Conservation (phyloP, 2,329 filamentous ascomycete genomes). For the Trichoderma guizhouense region DNA sequence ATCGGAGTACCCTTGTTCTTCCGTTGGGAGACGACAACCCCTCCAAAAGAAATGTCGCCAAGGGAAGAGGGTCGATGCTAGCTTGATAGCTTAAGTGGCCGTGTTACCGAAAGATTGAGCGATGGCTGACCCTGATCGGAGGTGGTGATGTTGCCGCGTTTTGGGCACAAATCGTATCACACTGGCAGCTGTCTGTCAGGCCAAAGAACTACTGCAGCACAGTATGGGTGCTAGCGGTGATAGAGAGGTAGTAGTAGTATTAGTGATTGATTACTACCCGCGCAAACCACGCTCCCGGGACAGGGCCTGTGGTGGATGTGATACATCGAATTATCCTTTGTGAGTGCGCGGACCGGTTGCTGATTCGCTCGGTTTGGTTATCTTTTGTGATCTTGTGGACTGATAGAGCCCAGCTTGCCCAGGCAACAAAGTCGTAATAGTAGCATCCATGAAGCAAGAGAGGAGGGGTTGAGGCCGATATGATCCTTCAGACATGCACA, state of each 20-base stretch:
- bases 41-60: not conserved
- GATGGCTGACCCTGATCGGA: not conserved
- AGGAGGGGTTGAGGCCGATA: not conserved
- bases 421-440: not conserved
- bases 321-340: not conserved
- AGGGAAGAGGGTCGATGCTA: slow-evolving; percentile 6
- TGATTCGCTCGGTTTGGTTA: slow-evolving; percentile 11
- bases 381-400: slow-evolving; percentile 4
- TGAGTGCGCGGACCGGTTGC: not conserved
- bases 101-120: slow-evolving; percentile 6
- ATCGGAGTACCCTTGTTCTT: not conserved
- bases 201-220: not conserved
- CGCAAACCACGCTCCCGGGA: slow-evolving; percentile 6
- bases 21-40: not conserved
- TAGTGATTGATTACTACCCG: not conserved
- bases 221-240: not conserved
- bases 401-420: not conserved
- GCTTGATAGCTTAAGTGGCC: slow-evolving; percentile 11
- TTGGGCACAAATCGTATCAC: not conserved
- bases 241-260: not conserved
- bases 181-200: not conserved
- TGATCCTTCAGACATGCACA: not conserved
- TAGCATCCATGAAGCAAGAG: not conserved
- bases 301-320: slow-evolving; percentile 1
- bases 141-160: not conserved